Evolutionary conservation across 2,329 filamentous ascomycete genomes (phyloP).

Genomic region (Apiospora aurea): DNA sequence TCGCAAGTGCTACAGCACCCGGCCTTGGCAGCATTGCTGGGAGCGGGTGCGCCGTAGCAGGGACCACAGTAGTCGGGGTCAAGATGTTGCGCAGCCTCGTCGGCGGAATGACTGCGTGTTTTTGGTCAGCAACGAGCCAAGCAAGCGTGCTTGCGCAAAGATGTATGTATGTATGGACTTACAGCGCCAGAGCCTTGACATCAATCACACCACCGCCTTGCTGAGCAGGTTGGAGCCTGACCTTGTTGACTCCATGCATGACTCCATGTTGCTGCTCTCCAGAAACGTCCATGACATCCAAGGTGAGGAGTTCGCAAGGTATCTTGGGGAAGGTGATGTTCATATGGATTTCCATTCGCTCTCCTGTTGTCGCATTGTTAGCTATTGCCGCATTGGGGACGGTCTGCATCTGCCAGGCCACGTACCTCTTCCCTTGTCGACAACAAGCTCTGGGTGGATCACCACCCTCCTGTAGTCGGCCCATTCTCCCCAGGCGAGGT

Average conservation of each 20-base stretch:
- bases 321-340: constrained; percentile 95
- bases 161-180: constrained; percentile 42
- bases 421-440: constrained; percentile 93
- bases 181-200: constrained; percentile 71
- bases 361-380: constrained; percentile 59
- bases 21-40: constrained; percentile 74
- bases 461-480: constrained; percentile 85
- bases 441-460: constrained; percentile 90
- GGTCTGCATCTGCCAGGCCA: constrained; percentile 1
- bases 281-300: constrained; percentile 99
- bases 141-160: background rate
- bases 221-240: constrained; percentile 74
- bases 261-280: constrained; percentile 96
- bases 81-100: constrained; percentile 77
- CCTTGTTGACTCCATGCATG: constrained; percentile 90
- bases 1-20: constrained; percentile 98
- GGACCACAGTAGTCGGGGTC: constrained; percentile 91
- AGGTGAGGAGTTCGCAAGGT: constrained; percentile 92
- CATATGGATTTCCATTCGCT: constrained; percentile 99
- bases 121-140: constrained; percentile 5
- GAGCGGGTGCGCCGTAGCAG: constrained; percentile 86
- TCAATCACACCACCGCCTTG: constrained; percentile 83
- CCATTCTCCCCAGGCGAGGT: constrained; percentile 95
- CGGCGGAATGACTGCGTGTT: constrained; percentile 65
- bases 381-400: background rate